Evolutionary conservation across 2,329 filamentous ascomycete species (phyloP), one percentile per base, ranked within the genome.

Genomic region (Xylaria hypoxylon): DNA sequence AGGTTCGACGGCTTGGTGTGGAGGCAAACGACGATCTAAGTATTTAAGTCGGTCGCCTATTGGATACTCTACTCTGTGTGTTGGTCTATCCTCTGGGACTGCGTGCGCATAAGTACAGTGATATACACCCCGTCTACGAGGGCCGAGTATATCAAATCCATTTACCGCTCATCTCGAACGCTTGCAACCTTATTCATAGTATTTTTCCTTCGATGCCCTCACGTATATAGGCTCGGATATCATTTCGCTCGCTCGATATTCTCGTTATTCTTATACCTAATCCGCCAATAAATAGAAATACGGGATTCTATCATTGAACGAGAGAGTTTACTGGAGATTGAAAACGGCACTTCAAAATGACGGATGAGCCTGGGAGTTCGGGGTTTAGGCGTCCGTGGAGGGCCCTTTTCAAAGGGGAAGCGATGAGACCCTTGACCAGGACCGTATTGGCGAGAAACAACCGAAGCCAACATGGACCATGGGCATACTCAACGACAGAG

Each of bases 401-500:
- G 51, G 26, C 59, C 17, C 59, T 74, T 17, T 74, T 74, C 42
- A 59, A 44, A 70, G 50, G 55, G 69, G 28, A 17, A 64, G 40
- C 5, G 60, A 65, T 17, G 68, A 67, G 31, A 53, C 58, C 28
- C 24, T 50, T 11, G 62, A 68, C 35, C 56, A 68, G 42, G 47
- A 38, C 24, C 6, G 24, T 26, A 19, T 38, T 6, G 42, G 38
- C n/a, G 63, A 67, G 48, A 72, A 68, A 50, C 67, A 58, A 28
- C 15, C 57, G 22, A 71, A 67, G 45, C 64, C 72, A 13, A 71
- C 53, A 79, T 89, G 86, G 87, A 86, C 82, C 55, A 82, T 97
- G 81, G 94, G 94, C n/a, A 92, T 97, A 28, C 79, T 97, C 69
- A 94, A 93, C 74, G 93, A 96, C 73, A 87, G 82, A 53, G 79